Evolutionary conservation across 495 filamentous ascomycete species (phyloP).

Genomic region (Penicillium robsamsonii): DNA sequence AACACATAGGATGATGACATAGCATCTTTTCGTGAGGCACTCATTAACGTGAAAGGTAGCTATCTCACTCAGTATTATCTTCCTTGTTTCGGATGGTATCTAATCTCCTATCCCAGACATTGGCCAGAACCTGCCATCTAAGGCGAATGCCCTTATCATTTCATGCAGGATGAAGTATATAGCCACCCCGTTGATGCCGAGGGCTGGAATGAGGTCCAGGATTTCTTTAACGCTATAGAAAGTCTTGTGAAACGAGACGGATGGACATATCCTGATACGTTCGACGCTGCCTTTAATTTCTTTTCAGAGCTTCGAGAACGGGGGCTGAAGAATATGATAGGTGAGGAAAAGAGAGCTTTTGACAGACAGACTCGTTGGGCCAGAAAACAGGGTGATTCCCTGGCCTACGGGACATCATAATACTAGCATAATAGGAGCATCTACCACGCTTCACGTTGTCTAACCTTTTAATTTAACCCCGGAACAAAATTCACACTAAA

Average conservation of each 20-base stretch:
- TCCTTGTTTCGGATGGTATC: not conserved
- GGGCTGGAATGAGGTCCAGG: slow-evolving; percentile 37
- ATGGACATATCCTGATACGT: slow-evolving; percentile 35
- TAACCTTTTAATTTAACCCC: not conserved
- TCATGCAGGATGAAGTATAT: slow-evolving; percentile 30
- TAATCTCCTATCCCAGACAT: slow-evolving; percentile 16
- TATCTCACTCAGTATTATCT: not conserved
- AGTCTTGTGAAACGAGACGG: slow-evolving; percentile 35
- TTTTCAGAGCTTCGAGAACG: slow-evolving; percentile 24
- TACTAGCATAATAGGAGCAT: not conserved
- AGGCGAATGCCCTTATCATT: slow-evolving; percentile 31
- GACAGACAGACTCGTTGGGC: slow-evolving; percentile 24
- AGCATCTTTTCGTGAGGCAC: slow-evolving; percentile 30
- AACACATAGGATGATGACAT: slow-evolving; percentile 41
- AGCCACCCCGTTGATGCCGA: slow-evolving; percentile 30
- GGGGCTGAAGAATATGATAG: slow-evolving; percentile 20
- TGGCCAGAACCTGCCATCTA: slow-evolving; percentile 29
- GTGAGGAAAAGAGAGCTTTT: slow-evolving; percentile 18
- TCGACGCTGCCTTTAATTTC: slow-evolving; percentile 26
- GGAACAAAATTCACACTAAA: not conserved
- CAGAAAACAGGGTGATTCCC: slow-evolving; percentile 4
- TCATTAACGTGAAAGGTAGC: slow-evolving; percentile 30
- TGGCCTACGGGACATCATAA: not conserved
- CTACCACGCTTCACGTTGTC: not conserved
- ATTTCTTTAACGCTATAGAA: slow-evolving; percentile 16